A percentile compares a stretch with the other conserved stretches of the same genome.
Evolutionary conservation across 441 rosid species (phyloP).

Genomic region (Brassica hybrid): DNA sequence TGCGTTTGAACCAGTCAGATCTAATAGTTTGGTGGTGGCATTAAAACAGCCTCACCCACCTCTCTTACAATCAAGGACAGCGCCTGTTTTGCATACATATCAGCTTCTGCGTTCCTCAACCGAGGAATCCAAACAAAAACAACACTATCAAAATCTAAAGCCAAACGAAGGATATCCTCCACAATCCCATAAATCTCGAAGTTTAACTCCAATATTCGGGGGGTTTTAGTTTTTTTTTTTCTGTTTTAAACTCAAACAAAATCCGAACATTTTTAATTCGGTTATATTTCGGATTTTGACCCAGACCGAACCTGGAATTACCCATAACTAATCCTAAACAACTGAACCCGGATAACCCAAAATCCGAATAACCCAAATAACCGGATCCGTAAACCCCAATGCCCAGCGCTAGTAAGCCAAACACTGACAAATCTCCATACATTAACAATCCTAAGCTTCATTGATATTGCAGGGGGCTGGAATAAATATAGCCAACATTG

Average conservation of each 20-base stretch:
- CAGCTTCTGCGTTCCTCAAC: too few relatives aligned
- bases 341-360: not conserved
- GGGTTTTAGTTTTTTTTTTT: too few relatives aligned
- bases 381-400: not conserved
- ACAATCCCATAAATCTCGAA: too few relatives aligned
- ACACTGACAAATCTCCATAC: not conserved
- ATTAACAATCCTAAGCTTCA: not conserved
- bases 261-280: not conserved
- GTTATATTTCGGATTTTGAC: not conserved
- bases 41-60: too few relatives aligned
- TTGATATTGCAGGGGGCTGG: constrained; percentile 56
- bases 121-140: too few relatives aligned
- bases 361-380: not conserved
- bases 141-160: too few relatives aligned
- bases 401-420: not conserved
- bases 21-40: too few relatives aligned
- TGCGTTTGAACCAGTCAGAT: too few relatives aligned
- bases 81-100: too few relatives aligned
- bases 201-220: too few relatives aligned
- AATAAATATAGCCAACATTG: constrained; percentile 58
- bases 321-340: not conserved
- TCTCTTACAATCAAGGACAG: too few relatives aligned
- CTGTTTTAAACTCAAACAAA: not conserved
- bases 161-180: too few relatives aligned
- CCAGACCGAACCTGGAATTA: not conserved